A percentile compares a stretch with the other conserved stretches of the same genome.
These are phyloP conservation scores for Lentinula sp. DNA, from an alignment of 768 basidiomycete genomes.

Conservation along the genomic window DNA sequence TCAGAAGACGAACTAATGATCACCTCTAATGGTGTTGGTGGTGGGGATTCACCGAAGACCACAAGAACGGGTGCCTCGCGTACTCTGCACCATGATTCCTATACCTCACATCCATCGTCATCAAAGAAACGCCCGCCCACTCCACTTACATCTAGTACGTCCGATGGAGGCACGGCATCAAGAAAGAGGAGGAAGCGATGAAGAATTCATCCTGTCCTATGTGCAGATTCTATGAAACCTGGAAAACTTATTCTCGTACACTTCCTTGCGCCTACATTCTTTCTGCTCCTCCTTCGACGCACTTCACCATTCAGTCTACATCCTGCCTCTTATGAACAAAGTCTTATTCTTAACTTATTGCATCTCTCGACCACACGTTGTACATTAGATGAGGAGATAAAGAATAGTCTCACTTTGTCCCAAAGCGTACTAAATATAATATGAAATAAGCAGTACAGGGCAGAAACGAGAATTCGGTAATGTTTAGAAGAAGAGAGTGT, in stretches of 20 bases:
- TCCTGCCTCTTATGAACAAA: too few relatives aligned
- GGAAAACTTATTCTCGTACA: background rate
- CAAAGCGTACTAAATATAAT: too few relatives aligned
- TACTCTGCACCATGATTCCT: background rate
- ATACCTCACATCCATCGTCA: background rate
- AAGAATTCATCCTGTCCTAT: background rate
- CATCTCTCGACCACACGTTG: too few relatives aligned
- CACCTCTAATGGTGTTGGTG: background rate
- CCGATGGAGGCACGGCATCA: background rate
- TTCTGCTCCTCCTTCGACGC: too few relatives aligned
- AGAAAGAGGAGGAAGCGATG: background rate
- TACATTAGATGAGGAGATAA: too few relatives aligned
- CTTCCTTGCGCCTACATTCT: too few relatives aligned
- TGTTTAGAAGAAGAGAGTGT: too few relatives aligned
- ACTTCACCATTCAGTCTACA: too few relatives aligned
- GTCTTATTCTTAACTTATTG: too few relatives aligned
- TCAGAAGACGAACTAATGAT: slow-evolving; percentile 2
- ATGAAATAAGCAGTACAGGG: too few relatives aligned
- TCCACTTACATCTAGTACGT: background rate
- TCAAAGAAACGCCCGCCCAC: background rate
- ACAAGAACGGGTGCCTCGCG: background rate
- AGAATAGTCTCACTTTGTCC: too few relatives aligned
- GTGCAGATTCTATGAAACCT: background rate
- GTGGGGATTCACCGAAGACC: background rate
- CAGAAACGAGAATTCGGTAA: too few relatives aligned